These are phyloP conservation scores for Paracamarosporium sp. DNA, from an alignment of 2,329 filamentous ascomycete species.

Conservation along the genomic window DNA sequence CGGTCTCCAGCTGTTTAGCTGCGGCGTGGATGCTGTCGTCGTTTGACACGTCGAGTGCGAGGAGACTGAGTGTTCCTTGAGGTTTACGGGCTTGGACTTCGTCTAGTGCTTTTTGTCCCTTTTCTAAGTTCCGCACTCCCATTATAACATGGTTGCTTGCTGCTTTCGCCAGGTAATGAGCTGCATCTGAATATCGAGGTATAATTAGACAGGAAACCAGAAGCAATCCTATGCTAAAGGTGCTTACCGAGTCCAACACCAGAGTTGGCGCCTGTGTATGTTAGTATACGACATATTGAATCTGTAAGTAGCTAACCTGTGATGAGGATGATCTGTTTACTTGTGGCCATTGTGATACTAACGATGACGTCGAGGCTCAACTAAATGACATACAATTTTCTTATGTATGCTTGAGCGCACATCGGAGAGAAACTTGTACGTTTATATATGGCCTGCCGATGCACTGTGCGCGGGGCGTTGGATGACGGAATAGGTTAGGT, in stretches of 20 bases:
- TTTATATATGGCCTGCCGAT: background rate
- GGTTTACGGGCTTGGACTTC: conserved; percentile 35
- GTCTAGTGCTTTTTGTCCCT: conserved; percentile 37
- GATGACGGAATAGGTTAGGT: background rate
- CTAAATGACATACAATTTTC: background rate
- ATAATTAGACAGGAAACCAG: background rate
- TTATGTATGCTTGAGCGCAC: background rate
- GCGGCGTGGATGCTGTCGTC: conserved; percentile 44
- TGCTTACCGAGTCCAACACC: background rate
- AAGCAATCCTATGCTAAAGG: background rate
- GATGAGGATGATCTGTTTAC: conserved; percentile 37
- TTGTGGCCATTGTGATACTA: conserved; percentile 9
- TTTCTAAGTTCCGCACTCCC: conserved; percentile 38
- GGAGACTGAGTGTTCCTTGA: conserved; percentile 36
- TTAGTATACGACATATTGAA: conserved; percentile 5
- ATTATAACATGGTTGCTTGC: conserved; percentile 46
- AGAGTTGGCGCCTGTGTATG: conserved; percentile 36
- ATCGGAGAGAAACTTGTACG: background rate
- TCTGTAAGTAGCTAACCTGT: conserved; percentile 23
- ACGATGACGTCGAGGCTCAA: background rate
- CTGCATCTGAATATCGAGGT: conserved; percentile 25
- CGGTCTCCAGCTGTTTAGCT: conserved; percentile 35
- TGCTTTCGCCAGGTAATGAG: conserved; percentile 34
- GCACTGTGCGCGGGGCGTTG: background rate
- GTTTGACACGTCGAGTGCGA: conserved; percentile 45